Conservation (phyloP, 495 filamentous ascomycete species). For the Bombardia bombarda region DNA sequence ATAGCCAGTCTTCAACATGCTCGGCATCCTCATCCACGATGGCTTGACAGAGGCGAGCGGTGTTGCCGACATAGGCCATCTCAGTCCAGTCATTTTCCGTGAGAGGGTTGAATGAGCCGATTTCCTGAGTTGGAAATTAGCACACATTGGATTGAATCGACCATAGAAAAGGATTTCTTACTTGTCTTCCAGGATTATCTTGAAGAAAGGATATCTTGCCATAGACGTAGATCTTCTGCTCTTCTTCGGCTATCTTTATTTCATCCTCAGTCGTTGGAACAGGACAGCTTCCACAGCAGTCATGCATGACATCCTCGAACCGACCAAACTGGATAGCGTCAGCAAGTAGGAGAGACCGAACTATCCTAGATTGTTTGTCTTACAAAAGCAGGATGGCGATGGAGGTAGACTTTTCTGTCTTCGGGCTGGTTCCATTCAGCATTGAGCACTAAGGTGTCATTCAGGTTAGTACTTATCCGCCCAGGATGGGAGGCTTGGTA, state of each 20-base stretch:
- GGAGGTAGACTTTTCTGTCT: constrained; percentile 61
- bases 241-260: constrained; percentile 56
- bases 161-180: too few species aligned
- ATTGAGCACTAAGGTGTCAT: constrained; percentile 50
- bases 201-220: constrained; percentile 63
- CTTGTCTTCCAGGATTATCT: constrained; percentile 74
- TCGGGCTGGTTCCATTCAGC: constrained; percentile 76
- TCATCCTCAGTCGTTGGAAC: constrained; percentile 60
- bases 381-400: constrained; percentile 68
- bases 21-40: constrained; percentile 64
- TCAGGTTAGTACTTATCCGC: too few species aligned
- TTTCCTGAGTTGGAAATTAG: constrained; percentile 23
- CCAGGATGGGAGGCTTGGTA: too few species aligned
- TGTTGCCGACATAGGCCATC: constrained; percentile 69
- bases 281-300: constrained; percentile 76
- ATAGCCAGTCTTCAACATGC: constrained; percentile 59
- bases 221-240: constrained; percentile 63
- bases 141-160: too few species aligned
- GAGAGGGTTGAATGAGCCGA: constrained; percentile 67
- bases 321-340: constrained; percentile 45
- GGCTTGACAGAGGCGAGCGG: constrained; percentile 61
- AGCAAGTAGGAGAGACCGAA: neutral
- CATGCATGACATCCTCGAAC: constrained; percentile 57
- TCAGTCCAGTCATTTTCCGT: constrained; percentile 78
- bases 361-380: constrained; percentile 8